Base-by-base conservation (phyloP, 208 protist genomes). In the Leishmania amazonensis region DNA sequence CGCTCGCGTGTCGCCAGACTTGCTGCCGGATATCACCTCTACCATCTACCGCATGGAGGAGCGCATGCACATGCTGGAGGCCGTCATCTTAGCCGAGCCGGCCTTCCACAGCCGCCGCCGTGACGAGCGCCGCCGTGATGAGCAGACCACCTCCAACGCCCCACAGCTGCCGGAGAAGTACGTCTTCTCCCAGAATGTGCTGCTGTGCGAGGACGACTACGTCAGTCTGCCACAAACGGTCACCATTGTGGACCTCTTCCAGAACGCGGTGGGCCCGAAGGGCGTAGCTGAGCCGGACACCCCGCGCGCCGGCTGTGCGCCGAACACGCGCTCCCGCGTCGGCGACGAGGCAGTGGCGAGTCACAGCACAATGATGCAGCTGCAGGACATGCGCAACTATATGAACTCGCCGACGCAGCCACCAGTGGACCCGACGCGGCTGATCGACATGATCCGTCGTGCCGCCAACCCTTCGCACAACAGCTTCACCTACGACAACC, bases 181-280 rank as follows among this genome's bases (percentile, higher is more conserved):
- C 75, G 88, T 94, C 74, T 97, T 97, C 86, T 97, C 94, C 31
- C 94, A 97, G 79, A 97, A 97, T 78, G 91, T 97, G 38, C 91
- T 97, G 64, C 92, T 97, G 21, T 96, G 92, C 84, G 91, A 95
- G 73, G 92, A 95, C 75, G 91, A 96, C 76, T 93, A 93, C 87
- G 88, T 90, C 45, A 93, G 82, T 38, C 83, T 97, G 60, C 94
- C 94, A 68, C 89, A 96, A 78, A 97, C 92, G 13, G 91, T 96
- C n/a, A 97, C 94, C 31, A 95, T 97, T 80, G 92, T 95, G 15
- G 94, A 97, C 53, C 87, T 97, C 24, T 86, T 97, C 75, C 91
- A 96, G 87, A 96, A 97, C 85, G 92, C 94, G 0, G 87, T 97
- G 3, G 94, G 94, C 1, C 89, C 88, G 75, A 90, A 91, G 78